Percentiles rank a stretch among this genome's conserved stretches.
Conservation (phyloP, 306 rosid species). For the Cucurbita maxima region DNA sequence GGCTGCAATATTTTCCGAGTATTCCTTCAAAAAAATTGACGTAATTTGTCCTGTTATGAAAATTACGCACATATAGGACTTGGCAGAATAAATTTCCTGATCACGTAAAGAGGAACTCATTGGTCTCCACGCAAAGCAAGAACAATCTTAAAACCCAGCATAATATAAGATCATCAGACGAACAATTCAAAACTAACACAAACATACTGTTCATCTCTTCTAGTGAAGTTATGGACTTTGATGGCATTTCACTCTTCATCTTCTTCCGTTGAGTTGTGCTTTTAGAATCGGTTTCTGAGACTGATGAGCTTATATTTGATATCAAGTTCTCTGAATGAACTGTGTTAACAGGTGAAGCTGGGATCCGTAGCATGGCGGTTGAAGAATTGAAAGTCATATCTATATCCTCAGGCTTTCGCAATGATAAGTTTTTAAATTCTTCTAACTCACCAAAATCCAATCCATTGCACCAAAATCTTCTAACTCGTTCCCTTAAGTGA, state of each 20-base stretch:
- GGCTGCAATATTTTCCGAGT: slow-evolving; percentile 57
- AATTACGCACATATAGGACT: slow-evolving; percentile 61
- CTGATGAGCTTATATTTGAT: slow-evolving; percentile 12
- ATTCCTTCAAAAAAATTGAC: slow-evolving; percentile 52
- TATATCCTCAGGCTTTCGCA: slow-evolving; percentile 15
- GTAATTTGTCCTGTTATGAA: slow-evolving; percentile 86
- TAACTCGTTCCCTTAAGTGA: slow-evolving; percentile 9
- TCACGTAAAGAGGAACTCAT: slow-evolving; percentile 62
- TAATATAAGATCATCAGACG: not conserved
- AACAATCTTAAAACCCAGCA: not conserved
- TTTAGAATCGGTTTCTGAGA: slow-evolving; percentile 14
- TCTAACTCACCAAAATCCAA: slow-evolving; percentile 9
- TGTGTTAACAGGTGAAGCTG: slow-evolving; percentile 15
- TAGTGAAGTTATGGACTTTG: slow-evolving; percentile 35
- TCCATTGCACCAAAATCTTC: slow-evolving; percentile 5
- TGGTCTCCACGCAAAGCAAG: slow-evolving; percentile 43
- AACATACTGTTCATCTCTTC: slow-evolving; percentile 28
- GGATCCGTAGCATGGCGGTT: not conserved
- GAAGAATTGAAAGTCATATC: slow-evolving; percentile 10
- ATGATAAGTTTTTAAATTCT: slow-evolving; percentile 9
- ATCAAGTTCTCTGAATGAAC: slow-evolving; percentile 8
- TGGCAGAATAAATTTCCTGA: slow-evolving; percentile 52
- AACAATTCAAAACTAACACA: slow-evolving; percentile 9
- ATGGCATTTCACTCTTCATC: slow-evolving; percentile 61
- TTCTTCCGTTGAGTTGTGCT: slow-evolving; percentile 19